Percentiles rank a stretch among this genome's conserved stretches.
These are phyloP conservation scores for Cladosporium colombiae DNA, from an alignment of 2,329 filamentous ascomycete species.

Conservation along the genomic window DNA sequence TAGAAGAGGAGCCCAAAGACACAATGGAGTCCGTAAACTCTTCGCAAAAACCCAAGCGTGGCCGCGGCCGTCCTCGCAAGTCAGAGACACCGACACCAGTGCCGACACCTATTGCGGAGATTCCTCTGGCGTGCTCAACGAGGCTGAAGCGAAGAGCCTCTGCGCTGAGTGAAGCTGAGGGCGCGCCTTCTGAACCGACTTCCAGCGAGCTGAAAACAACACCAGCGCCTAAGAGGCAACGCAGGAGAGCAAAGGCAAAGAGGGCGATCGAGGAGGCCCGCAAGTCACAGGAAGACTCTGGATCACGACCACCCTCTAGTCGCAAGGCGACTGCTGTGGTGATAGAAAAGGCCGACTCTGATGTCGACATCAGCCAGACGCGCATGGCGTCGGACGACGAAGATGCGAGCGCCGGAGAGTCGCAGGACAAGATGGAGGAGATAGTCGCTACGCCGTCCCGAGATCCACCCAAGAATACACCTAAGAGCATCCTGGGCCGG, in stretches of 20 bases:
- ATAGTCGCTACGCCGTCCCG: constrained; percentile 21
- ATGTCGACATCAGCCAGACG: constrained; percentile 9
- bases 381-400: constrained; percentile 8
- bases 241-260: constrained; percentile 12
- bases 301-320: constrained; percentile 22
- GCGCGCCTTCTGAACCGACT: constrained; percentile 13
- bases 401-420: constrained; percentile 2
- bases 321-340: constrained; percentile 10
- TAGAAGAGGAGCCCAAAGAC: background rate
- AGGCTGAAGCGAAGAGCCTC: constrained; percentile 35
- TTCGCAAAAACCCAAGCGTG: constrained; percentile 27
- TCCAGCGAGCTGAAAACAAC: constrained; percentile 25
- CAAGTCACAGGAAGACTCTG: constrained; percentile 26
- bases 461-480: constrained; percentile 27
- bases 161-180: constrained; percentile 22
- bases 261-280: constrained; percentile 23
- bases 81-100: constrained; percentile 23
- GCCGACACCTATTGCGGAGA: constrained; percentile 16
- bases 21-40: background rate
- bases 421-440: background rate
- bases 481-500: constrained; percentile 55
- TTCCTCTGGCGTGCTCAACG: constrained; percentile 13
- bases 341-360: background rate
- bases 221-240: constrained; percentile 27
- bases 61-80: constrained; percentile 32